These are phyloP conservation scores for Ceratocystis variospora DNA, from an alignment of 2,329 filamentous ascomycete genomes.

Conservation along the genomic window DNA sequence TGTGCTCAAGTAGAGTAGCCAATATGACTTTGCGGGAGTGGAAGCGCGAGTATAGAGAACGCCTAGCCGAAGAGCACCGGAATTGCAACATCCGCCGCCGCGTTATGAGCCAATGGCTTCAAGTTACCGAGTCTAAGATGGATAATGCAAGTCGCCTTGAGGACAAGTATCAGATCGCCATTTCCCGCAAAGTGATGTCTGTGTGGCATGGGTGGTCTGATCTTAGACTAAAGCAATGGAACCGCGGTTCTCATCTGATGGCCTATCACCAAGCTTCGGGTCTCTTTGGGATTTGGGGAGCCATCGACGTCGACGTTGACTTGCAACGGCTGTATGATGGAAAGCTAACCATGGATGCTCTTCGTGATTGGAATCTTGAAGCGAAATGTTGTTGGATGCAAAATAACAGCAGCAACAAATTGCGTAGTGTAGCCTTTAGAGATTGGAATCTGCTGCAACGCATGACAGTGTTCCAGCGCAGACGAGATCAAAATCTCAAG, in stretches of 20 bases:
- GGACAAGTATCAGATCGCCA: neutral
- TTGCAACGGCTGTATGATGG: constrained; percentile 11
- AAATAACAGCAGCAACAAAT: constrained; percentile 5
- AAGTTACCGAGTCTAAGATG: constrained; percentile 6
- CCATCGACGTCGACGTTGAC: neutral
- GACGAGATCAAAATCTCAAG: neutral
- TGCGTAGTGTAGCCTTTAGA: constrained; percentile 14
- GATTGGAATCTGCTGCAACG: constrained; percentile 19
- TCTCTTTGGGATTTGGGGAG: constrained; percentile 3
- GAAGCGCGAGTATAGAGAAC: constrained; percentile 14
- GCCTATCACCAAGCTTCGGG: constrained; percentile 5
- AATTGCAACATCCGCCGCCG: constrained; percentile 14
- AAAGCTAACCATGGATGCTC: constrained; percentile 5
- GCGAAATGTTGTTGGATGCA: constrained; percentile 15
- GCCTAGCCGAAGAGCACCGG: constrained; percentile 11
- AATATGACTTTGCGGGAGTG: constrained; percentile 16
- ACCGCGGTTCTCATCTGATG: neutral
- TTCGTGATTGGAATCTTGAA: constrained; percentile 18
- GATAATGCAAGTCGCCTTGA: constrained; percentile 7
- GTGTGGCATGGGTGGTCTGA: constrained; percentile 12
- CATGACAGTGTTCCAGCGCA: constrained; percentile 15
- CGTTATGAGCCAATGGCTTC: constrained; percentile 18
- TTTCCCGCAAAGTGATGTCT: neutral
- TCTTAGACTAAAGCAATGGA: neutral
- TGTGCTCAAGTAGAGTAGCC: constrained; percentile 16